Conservation (phyloP, 2,329 filamentous ascomycete species). For the Paecilomyces niveus region DNA sequence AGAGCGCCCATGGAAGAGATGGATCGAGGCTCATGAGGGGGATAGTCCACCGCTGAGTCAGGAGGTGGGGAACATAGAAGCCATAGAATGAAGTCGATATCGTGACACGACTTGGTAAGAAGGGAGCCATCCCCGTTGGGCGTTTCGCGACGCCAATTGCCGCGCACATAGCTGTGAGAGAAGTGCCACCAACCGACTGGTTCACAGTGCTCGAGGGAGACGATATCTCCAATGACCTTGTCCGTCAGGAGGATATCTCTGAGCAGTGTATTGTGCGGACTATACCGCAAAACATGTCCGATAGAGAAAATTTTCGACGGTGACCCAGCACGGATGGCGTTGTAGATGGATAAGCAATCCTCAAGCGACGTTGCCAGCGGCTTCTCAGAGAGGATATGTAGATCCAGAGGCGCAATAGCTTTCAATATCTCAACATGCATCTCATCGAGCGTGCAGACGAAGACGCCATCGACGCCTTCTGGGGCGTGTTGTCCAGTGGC, state of each 20-base stretch:
- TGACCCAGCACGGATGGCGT: constrained; percentile 20
- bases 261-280: constrained; percentile 81
- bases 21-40: constrained; percentile 65
- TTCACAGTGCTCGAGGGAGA: constrained; percentile 85
- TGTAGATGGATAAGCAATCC: constrained; percentile 69
- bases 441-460: constrained; percentile 77
- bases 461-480: constrained; percentile 55
- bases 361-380: constrained; percentile 72
- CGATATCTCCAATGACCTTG: constrained; percentile 70
- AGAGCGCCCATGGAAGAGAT: constrained; percentile 71
- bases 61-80: constrained; percentile 67
- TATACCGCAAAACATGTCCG: constrained; percentile 89
- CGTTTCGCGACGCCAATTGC: constrained; percentile 84
- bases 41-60: constrained; percentile 27
- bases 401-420: constrained; percentile 57
- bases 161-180: constrained; percentile 78
- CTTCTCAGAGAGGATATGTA: constrained; percentile 95
- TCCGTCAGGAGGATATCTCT: constrained; percentile 70
- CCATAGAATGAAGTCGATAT: constrained; percentile 91
- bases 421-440: constrained; percentile 76
- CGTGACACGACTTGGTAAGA: constrained; percentile 92
- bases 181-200: constrained; percentile 98
- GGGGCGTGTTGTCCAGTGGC: constrained; percentile 31
- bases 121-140: constrained; percentile 67
- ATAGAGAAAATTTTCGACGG: constrained; percentile 67